Conservation (phyloP, 169 alveolate genomes). For the Plasmodium vivax region DNA sequence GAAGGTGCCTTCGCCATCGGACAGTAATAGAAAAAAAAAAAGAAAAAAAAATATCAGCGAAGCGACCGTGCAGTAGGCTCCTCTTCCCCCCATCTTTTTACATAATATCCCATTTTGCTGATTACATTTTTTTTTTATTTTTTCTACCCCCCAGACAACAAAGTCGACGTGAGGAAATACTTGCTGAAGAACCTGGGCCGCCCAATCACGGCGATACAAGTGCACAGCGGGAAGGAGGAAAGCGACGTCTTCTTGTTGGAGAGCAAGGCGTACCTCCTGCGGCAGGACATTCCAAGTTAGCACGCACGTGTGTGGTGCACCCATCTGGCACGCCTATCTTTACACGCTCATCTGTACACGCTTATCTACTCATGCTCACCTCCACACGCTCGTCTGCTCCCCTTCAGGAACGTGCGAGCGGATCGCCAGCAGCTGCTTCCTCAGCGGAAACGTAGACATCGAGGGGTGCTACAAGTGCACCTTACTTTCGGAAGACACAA, state of each 20-base stretch:
- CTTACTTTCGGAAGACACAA: neutral
- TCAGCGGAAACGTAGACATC: neutral
- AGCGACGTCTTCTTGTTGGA: neutral
- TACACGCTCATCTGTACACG: neutral
- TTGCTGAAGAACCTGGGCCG: neutral
- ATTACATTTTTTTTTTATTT: neutral
- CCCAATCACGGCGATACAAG: neutral
- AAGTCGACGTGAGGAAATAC: neutral
- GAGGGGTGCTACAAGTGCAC: neutral
- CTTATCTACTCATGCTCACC: neutral
- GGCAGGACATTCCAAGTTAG: neutral
- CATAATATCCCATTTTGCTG: neutral
- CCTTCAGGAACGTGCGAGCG: neutral
- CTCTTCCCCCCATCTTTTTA: neutral
- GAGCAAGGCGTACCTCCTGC: neutral
- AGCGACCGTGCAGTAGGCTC: neutral
- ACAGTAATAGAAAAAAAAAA: neutral
- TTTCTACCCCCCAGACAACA: neutral
- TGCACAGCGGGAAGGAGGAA: neutral
- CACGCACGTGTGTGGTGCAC: neutral
- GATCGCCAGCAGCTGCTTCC: neutral
- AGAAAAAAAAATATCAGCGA: neutral
- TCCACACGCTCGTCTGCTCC: neutral
- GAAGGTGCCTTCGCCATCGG: neutral
- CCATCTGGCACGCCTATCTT: neutral